A percentile compares a stretch with the other conserved stretches of the same genome.
These are phyloP conservation scores for Coffea humblotiana DNA, from an alignment of 305 asterid species.

Conservation along the genomic window DNA sequence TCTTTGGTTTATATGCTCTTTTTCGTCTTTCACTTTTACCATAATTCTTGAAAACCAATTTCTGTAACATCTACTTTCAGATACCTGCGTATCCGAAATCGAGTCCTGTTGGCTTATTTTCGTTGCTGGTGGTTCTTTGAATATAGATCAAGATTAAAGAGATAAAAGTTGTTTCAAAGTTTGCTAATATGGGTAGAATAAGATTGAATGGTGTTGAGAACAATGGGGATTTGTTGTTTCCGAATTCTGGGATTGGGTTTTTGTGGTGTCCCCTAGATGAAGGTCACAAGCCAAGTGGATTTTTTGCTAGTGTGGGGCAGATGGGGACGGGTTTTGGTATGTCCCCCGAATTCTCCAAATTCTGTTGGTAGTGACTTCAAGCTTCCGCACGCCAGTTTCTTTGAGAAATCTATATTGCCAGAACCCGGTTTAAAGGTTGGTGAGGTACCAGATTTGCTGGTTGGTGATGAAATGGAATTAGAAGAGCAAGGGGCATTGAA, in stretches of 20 bases:
- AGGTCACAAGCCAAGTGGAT: constrained; percentile 30
- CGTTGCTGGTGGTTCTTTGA: constrained; percentile 11
- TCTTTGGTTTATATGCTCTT: not conserved
- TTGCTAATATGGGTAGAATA: constrained; percentile 30
- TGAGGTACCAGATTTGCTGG: constrained; percentile 28
- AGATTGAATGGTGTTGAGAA: constrained; percentile 20
- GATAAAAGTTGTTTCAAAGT: not conserved
- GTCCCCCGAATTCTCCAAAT: constrained; percentile 30
- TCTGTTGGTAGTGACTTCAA: constrained; percentile 29
- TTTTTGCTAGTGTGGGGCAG: constrained; percentile 51
- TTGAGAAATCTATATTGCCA: constrained; percentile 25
- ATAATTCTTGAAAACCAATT: not conserved
- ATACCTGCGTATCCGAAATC: not conserved
- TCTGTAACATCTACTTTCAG: not conserved
- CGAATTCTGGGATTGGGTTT: constrained; percentile 40
- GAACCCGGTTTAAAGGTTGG: constrained; percentile 30
- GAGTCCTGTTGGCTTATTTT: constrained; percentile 10
- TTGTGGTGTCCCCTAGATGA: constrained; percentile 46
- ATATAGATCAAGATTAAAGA: not conserved
- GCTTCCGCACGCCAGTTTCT: constrained; percentile 24
- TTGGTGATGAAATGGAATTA: constrained; percentile 20
- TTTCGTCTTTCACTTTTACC: constrained; percentile 7
- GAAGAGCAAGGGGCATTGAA: constrained; percentile 19
- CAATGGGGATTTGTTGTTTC: constrained; percentile 24
- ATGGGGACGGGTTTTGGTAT: constrained; percentile 39